Conservation (phyloP, 805 yeast species). For the Babjeviella inositovora region DNA sequence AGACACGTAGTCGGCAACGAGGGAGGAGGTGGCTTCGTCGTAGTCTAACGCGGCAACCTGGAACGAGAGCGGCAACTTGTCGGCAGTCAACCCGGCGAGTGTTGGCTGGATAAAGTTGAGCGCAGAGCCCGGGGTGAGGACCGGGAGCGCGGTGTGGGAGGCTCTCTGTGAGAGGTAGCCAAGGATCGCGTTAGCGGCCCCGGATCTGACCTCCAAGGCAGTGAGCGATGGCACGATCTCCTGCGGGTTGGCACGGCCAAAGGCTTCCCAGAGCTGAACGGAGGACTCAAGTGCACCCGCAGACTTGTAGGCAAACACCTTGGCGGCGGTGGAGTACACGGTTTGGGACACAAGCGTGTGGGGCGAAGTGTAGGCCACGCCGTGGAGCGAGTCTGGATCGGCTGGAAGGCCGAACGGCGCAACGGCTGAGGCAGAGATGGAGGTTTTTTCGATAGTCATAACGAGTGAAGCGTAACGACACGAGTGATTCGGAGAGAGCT, state of each 20-base stretch:
- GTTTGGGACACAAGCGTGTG: conserved; percentile 36
- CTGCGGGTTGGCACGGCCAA: conserved; percentile 29
- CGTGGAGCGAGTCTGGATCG: conserved; percentile 34
- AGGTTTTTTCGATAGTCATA: not conserved
- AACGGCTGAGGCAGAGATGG: conserved; percentile 14
- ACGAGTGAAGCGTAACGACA: not conserved
- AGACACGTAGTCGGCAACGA: conserved; percentile 48
- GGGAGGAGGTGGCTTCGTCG: conserved; percentile 29
- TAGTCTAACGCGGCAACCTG: conserved; percentile 69
- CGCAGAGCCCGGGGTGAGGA: conserved; percentile 49
- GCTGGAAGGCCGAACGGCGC: conserved; percentile 49
- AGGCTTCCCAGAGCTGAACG: conserved; percentile 40
- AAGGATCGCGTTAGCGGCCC: conserved; percentile 66
- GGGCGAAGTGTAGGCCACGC: conserved; percentile 35
- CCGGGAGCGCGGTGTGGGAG: conserved; percentile 15
- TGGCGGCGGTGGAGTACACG: conserved; percentile 29
- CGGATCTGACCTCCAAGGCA: conserved; percentile 59
- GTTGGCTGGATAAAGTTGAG: conserved; percentile 53
- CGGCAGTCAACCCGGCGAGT: conserved; percentile 18
- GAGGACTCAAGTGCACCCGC: conserved; percentile 48
- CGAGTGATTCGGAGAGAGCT: not conserved
- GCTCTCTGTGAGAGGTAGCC: conserved; percentile 35
- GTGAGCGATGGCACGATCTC: conserved; percentile 48
- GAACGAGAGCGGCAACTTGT: conserved; percentile 41
- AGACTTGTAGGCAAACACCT: conserved; percentile 57